A percentile compares a stretch with the other conserved stretches of the same genome.
These are phyloP conservation scores for Leishmania major DNA, from an alignment of 208 protist genomes.

Conservation along the genomic window DNA sequence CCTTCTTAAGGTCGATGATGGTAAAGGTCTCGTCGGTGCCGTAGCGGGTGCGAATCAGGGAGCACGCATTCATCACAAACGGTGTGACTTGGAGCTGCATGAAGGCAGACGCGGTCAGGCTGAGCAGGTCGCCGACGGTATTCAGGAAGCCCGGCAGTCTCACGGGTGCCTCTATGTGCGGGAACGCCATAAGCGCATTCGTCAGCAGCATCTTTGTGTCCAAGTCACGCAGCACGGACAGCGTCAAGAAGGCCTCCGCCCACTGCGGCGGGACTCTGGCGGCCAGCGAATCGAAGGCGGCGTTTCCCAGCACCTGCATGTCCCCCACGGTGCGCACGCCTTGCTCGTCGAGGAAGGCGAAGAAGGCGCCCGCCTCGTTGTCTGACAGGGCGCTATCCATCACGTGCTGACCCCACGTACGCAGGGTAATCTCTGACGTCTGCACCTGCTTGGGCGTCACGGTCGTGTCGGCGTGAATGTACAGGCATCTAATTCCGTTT, in stretches of 20 bases:
- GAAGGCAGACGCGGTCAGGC: slow-evolving; percentile 48
- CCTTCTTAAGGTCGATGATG: slow-evolving; percentile 62
- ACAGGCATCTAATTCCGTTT: slow-evolving; percentile 72
- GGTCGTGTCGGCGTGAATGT: slow-evolving; percentile 67
- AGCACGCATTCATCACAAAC: slow-evolving; percentile 67
- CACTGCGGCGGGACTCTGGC: slow-evolving; percentile 40
- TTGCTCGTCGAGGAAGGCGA: slow-evolving; percentile 49
- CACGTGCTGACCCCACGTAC: slow-evolving; percentile 19
- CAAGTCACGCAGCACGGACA: slow-evolving; percentile 64
- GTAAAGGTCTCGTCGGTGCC: slow-evolving; percentile 61
- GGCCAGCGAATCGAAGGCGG: slow-evolving; percentile 72
- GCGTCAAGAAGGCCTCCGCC: slow-evolving; percentile 53
- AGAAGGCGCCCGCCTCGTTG: slow-evolving; percentile 42
- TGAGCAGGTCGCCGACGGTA: slow-evolving; percentile 60
- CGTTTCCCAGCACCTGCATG: slow-evolving; percentile 73
- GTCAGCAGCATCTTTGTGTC: slow-evolving; percentile 50
- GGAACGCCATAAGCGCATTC: slow-evolving; percentile 70
- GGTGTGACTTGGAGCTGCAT: slow-evolving; percentile 48
- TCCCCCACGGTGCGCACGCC: slow-evolving; percentile 76
- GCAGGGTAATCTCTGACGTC: slow-evolving; percentile 23
- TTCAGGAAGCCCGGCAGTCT: slow-evolving; percentile 41
- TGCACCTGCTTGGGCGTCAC: slow-evolving; percentile 35
- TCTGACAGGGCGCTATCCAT: slow-evolving; percentile 19
- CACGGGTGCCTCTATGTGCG: slow-evolving; percentile 38
- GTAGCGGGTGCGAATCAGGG: slow-evolving; percentile 72